Conservation (phyloP, 2,329 filamentous ascomycete species). For the Alternaria infectoria region DNA sequence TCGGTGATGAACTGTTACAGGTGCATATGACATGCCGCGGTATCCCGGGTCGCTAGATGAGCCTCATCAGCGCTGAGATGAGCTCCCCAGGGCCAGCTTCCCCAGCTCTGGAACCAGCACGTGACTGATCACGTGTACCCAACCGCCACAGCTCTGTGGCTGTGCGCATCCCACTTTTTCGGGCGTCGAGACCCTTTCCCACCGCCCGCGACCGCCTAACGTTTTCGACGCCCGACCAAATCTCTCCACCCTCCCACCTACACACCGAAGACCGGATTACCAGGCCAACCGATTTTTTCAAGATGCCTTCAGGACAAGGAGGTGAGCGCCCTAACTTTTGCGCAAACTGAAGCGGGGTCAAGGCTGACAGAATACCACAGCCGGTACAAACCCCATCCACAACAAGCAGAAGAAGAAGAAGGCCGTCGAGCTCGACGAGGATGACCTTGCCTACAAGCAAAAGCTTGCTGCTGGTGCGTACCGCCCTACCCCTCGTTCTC, state of each 20-base stretch:
- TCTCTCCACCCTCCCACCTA: slow-evolving; percentile 1
- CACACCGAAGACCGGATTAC: slow-evolving; percentile 1
- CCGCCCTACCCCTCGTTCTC: background rate
- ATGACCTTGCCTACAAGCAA: slow-evolving; percentile 80
- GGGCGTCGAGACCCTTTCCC: slow-evolving; percentile 21
- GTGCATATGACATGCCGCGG: background rate
- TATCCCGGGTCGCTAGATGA: background rate
- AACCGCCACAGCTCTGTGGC: slow-evolving; percentile 5
- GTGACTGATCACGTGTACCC: background rate
- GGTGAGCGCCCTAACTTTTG: slow-evolving; percentile 40
- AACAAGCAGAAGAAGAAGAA: slow-evolving; percentile 82
- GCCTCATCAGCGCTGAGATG: background rate
- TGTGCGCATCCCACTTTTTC: slow-evolving; percentile 22
- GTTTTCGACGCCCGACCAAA: slow-evolving; percentile 24
- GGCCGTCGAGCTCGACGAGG: slow-evolving; percentile 82
- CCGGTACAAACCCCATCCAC: slow-evolving; percentile 62
- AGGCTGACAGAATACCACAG: slow-evolving; percentile 42
- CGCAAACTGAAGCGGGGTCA: slow-evolving; percentile 10
- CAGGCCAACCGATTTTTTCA: slow-evolving; percentile 22
- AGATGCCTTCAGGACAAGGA: slow-evolving; percentile 60
- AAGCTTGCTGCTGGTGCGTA: slow-evolving; percentile 83
- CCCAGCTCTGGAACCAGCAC: background rate
- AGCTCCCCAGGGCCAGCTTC: background rate
- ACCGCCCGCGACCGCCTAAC: slow-evolving; percentile 25
- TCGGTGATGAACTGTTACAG: background rate